These are phyloP conservation scores for Saccharomycopsis fodiens DNA, from an alignment of 805 yeast species.

Conservation along the genomic window DNA sequence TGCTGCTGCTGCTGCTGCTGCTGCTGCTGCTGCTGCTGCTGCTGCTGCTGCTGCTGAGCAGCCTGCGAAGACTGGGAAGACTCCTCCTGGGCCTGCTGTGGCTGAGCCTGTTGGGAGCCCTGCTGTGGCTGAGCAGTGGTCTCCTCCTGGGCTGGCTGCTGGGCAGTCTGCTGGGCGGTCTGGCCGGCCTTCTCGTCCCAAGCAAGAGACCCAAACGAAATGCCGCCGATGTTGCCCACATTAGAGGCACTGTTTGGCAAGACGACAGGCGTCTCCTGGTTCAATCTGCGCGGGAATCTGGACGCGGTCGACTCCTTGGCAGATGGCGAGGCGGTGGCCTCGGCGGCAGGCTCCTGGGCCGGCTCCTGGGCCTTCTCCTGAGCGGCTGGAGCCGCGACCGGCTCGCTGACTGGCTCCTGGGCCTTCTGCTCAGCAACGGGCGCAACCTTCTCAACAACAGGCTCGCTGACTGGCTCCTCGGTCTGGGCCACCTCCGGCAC, in stretches of 20 bases:
- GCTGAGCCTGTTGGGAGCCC: conserved; percentile 9
- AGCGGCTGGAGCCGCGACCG: conserved; percentile 18
- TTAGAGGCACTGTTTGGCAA: conserved; percentile 42
- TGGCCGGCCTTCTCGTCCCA: conserved; percentile 30
- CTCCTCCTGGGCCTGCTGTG: conserved; percentile 18
- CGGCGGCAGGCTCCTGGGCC: conserved; percentile 10
- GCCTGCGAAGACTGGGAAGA: conserved; percentile 20
- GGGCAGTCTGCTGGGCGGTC: conserved; percentile 21
- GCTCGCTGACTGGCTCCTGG: conserved; percentile 21
- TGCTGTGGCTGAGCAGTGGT: conserved; percentile 21
- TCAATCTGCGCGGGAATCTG: conserved; percentile 29
- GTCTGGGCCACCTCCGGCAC: neutral
- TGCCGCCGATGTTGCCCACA: conserved; percentile 39
- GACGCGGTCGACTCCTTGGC: neutral
- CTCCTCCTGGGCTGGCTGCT: conserved; percentile 16
- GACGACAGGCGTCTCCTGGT: conserved; percentile 40
- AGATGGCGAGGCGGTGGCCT: neutral
- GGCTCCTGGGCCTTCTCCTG: conserved; percentile 10
- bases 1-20: conserved; percentile 14
- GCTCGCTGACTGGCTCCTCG: conserved; percentile 3
- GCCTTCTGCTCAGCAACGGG: conserved; percentile 2
- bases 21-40: conserved; percentile 16
- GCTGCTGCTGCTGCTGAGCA: conserved; percentile 18
- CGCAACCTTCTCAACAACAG: conserved; percentile 6
- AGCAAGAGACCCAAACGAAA: conserved; percentile 54